Base-by-base conservation (phyloP, 2,329 filamentous ascomycete species). In the Mycosphaerella sp. region DNA sequence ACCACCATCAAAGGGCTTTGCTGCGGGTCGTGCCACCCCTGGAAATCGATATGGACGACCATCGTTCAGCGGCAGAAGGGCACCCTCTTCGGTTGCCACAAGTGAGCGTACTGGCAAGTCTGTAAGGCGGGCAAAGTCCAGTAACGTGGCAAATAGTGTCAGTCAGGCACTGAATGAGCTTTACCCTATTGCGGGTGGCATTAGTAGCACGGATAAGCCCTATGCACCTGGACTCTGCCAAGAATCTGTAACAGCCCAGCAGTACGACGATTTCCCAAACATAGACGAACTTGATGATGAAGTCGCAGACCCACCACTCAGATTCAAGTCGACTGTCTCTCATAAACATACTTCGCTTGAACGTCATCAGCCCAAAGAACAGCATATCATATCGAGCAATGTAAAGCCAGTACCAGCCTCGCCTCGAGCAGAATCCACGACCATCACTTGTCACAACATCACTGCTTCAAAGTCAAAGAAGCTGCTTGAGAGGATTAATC, bases 391-490 rank as follows among this genome's bases (percentile, higher is more conserved):
- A 9, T 71, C 70, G 1, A 72, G 70, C 59, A 73, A 73, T 45
- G 68, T 60, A 36, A 75, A 64, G 65, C 71, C 53, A 58, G 61
- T 64, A 59, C 74, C 63, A 67, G 71, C 56, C 62, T 72, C 68
- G 16, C 71, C 71, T 21, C 57, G 61, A 35, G 67, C 65, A 40
- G 65, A 66, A 4, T 73, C 71, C 57, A 77, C 64, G 53, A 66
- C 56, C 49, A 70, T 69, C 57, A 67, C 62, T 62, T 45, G 35
- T 8, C 52, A 55, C 25, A 49, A 54, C 17, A 32, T 35, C n/a
- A 54, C 17, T 17, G 44, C 25, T 30, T 44, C 28, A 14, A 46
- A 45, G 41, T 45, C 37, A n/a, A 43, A 50, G 34, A 21, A 47
- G 30, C 28, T 55, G 35, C 36, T 54, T 36, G 46, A 52, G 14